Base-by-base conservation (phyloP, 768 basidiomycete genomes). In the Calocybe cyanea region DNA sequence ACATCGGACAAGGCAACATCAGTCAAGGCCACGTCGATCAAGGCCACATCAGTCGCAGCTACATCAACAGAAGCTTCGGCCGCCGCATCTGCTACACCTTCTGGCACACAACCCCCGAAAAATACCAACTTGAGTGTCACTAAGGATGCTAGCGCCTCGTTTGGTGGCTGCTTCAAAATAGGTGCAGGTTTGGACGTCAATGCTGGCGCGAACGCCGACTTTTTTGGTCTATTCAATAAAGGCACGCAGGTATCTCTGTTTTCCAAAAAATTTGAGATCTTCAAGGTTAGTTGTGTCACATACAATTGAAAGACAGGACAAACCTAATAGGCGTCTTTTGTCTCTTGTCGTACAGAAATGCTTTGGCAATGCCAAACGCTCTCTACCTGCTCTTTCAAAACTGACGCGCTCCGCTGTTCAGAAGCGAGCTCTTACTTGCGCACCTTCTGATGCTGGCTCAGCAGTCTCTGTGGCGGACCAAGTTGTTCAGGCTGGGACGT, bases 141-240 rank as follows among this genome's bases (percentile, higher is more conserved):
- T 30, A 42, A 20, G 25, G 48, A 45, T 17, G 45, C 57, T 23
- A 49, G 47, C 38, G 41, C 47, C 11, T 54, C 50, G 36, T 64
- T 69, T 19, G 59, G 57, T 11, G 69, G 69, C 0, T 71, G 65
- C 49, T 55, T 68, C 33, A 59, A 60, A 11, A 55, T 69, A 15
- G 53, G 53, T 23, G 67, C 61, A 7, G 68, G 62, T 2, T 23
- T 67, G 10, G 49, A 59, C 34, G 60, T 64, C 37, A 64, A 58
- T 28, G 61, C 53, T 10, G 66, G 67, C n/a, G 65, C 65, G 14
- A 46, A 60, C 18, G 65, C 52, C 14, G 43, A 45, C 15, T 64
- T 67, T 54, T 63, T 64, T 45, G 54, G 53, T 11, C 46, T 69
- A 10, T 67, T 69, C 55, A 49, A 63, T 30, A 38, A 43, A 6